Conservation (phyloP, 106 monocot genomes). For the Dioscorea zingiberensis region DNA sequence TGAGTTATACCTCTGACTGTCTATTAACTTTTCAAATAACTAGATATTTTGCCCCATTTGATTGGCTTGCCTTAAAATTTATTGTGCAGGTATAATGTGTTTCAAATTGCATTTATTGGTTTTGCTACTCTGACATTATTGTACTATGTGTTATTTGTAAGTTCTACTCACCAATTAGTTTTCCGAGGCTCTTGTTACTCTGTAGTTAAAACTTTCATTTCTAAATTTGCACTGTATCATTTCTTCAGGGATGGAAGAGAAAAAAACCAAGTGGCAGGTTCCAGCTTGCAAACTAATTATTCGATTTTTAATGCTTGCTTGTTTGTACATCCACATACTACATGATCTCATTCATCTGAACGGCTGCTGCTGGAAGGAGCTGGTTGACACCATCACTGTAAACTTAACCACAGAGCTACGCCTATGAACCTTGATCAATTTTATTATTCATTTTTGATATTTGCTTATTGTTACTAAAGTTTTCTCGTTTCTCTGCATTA, state of each 20-base stretch:
- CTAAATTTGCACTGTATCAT: background rate
- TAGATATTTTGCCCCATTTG: background rate
- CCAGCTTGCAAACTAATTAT: conserved; percentile 56
- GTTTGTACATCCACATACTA: no score
- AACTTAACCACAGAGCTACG: no score
- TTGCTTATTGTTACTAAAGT: no score
- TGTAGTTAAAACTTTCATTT: background rate
- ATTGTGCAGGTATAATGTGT: conserved; percentile 81
- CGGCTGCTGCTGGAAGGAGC: no score
- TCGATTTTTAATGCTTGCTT: no score
- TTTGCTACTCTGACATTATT: conserved; percentile 69
- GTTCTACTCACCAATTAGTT: conserved; percentile 5
- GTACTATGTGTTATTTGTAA: conserved; percentile 77
- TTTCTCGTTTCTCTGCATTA: no score
- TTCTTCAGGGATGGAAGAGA: conserved; percentile 83
- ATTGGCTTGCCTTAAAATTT: background rate
- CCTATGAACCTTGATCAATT: no score
- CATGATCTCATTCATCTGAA: no score
- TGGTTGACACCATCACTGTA: no score
- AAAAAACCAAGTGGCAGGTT: conserved; percentile 68
- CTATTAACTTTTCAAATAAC: background rate
- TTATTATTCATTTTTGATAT: no score
- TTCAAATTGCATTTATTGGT: conserved; percentile 77
- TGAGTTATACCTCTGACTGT: conserved; percentile 23
- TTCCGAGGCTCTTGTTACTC: background rate